phyloP scores from a whole-genome alignment of 2,329 filamentous ascomycete genomes.

The Trichoderma koningii region DNA sequence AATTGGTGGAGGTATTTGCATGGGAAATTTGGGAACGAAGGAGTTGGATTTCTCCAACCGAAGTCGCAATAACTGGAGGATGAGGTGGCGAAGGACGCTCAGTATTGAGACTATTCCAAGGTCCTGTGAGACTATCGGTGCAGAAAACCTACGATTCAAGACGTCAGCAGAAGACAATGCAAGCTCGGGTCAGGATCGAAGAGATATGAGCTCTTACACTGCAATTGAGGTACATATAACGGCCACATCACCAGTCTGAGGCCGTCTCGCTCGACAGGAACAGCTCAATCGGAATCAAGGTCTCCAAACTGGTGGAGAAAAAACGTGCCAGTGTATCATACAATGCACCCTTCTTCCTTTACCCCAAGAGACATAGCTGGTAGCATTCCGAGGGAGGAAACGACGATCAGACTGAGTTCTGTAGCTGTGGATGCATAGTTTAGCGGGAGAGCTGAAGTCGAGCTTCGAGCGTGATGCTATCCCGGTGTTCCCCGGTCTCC shows the following conservation, averaged over 20 bases:
- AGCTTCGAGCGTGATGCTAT: not conserved
- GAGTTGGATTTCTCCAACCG: no score
- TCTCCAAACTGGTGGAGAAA: slow-evolving; percentile 7
- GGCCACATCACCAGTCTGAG: not conserved
- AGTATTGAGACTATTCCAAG: no score
- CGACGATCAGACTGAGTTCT: not conserved
- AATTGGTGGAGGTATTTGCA: no score
- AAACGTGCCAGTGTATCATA: slow-evolving; percentile 24
- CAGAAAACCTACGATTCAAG: no score
- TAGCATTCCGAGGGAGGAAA: not conserved
- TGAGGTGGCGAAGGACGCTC: no score
- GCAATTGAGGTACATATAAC: no score
- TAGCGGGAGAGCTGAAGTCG: not conserved
- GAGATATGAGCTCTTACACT: no score
- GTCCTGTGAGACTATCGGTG: no score
- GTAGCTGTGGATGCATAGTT: not conserved
- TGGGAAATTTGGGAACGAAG: not conserved
- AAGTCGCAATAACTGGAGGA: no score
- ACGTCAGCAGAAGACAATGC: no score
- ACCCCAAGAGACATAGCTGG: slow-evolving; percentile 8
- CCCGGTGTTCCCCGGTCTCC: not conserved
- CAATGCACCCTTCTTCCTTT: slow-evolving; percentile 20
- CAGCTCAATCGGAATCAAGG: slow-evolving; percentile 12
- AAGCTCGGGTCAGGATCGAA: no score
- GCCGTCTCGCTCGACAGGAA: not conserved